Percentiles rank a stretch among this genome's conserved stretches.
Evolutionary conservation across 257 asterid genomes (phyloP).

Genomic region (Nicotiana otophora): DNA sequence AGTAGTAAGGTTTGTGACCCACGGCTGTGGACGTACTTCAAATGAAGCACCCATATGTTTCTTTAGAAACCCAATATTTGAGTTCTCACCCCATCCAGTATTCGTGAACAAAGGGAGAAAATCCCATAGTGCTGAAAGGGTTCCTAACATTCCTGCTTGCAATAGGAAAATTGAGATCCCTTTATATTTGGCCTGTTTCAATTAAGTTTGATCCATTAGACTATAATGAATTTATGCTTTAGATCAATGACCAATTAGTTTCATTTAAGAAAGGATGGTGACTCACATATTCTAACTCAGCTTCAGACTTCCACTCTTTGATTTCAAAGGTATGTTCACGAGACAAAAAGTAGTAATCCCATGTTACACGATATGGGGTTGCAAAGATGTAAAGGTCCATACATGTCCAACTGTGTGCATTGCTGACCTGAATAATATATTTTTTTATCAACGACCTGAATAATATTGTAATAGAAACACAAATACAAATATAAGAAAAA

Average conservation of each 20-base stretch:
- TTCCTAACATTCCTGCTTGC: slow-evolving; percentile 81
- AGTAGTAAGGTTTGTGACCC: slow-evolving; percentile 53
- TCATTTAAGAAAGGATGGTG: background rate
- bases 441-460: slow-evolving; percentile 35
- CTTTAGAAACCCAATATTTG: slow-evolving; percentile 69
- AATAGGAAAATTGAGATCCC: slow-evolving; percentile 84
- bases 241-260: background rate
- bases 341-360: slow-evolving; percentile 76
- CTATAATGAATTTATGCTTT: background rate
- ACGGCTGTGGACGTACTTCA: slow-evolving; percentile 78
- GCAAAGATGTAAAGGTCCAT: slow-evolving; percentile 86
- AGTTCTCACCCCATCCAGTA: slow-evolving; percentile 73
- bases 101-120: slow-evolving; percentile 72
- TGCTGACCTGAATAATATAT: slow-evolving; percentile 39
- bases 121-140: slow-evolving; percentile 77
- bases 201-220: background rate
- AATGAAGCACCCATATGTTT: slow-evolving; percentile 82
- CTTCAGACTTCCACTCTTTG: slow-evolving; percentile 71
- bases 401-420: slow-evolving; percentile 86
- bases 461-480: background rate
- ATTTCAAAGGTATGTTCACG: slow-evolving; percentile 78
- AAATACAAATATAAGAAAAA: background rate
- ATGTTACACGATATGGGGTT: slow-evolving; percentile 76
- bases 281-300: slow-evolving; percentile 78
- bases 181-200: slow-evolving; percentile 48